Base-by-base conservation (phyloP, 2,329 filamentous ascomycete species). In the Xylariales sp. region DNA sequence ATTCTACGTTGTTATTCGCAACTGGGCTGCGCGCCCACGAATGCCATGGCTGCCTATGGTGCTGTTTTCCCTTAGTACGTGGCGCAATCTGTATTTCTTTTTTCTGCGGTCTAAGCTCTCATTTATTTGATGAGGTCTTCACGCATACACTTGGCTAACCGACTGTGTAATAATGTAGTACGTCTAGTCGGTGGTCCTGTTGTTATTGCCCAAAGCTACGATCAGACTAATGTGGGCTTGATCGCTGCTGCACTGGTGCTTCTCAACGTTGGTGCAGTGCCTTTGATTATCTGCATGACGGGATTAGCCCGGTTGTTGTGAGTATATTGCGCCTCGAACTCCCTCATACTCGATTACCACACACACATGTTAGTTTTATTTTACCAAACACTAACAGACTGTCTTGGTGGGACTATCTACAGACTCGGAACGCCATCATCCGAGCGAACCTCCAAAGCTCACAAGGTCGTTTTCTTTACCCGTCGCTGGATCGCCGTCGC, bases 31-130 rank as follows among this genome's bases (percentile, higher is more conserved):
- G 17, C 50, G 49, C 6, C 54, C 53, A 8, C 47, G 48, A 5
- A 44, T 54, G 45, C 50, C 54, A 3, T 56, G 53, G 53, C 55
- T 47, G 42, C 50, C 50, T 7, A 28, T 52, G 11, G 47, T 55
- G 13, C 41, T 47, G 2, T 55, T 55, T 17, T 6, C 15, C 16
- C 14, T 36, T 8, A 27, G 17, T 31, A 18, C 23, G 23, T n/a
- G n/a, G n/a, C n/a, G n/a, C n/a, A n/a, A n/a, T n/a, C n/a, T n/a
- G n/a, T n/a, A n/a, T n/a, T n/a, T n/a, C n/a, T n/a, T n/a, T n/a
- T n/a, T n/a, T n/a, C n/a, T n/a, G n/a, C n/a, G n/a, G n/a, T n/a
- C n/a, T n/a, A n/a, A n/a, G n/a, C n/a, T n/a, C n/a, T n/a, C n/a
- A n/a, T n/a, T n/a, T n/a, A n/a, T n/a, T n/a, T n/a, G n/a, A 14